These are phyloP conservation scores for Stereocaulon alpinum DNA, from an alignment of 495 filamentous ascomycete genomes.

Conservation along the genomic window DNA sequence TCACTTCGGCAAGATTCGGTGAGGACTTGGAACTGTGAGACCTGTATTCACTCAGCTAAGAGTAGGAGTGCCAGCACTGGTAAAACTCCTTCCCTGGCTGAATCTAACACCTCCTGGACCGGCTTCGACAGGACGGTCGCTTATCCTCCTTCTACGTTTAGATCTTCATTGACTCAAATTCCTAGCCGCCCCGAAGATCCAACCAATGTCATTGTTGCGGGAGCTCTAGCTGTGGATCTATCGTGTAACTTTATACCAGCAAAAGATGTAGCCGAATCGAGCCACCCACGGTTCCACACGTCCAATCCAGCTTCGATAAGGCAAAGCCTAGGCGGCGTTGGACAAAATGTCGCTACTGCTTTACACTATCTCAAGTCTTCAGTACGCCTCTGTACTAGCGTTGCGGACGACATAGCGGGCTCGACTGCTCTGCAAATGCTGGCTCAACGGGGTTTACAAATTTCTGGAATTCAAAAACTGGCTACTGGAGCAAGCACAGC, in stretches of 20 bases:
- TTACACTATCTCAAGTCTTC: slow-evolving; percentile 50
- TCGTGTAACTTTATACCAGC: slow-evolving; percentile 63
- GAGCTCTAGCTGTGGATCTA: slow-evolving; percentile 79
- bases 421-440: slow-evolving; percentile 55
- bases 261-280: slow-evolving; percentile 21
- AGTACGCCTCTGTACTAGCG: slow-evolving; percentile 60
- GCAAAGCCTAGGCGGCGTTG: slow-evolving; percentile 86
- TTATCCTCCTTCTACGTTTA: not conserved
- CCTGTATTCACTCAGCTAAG: slow-evolving; percentile 1
- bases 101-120: not conserved
- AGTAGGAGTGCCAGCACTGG: not conserved
- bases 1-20: slow-evolving; percentile 27
- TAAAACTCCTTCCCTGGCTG: not conserved
- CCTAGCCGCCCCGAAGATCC: slow-evolving; percentile 7
- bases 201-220: slow-evolving; percentile 71
- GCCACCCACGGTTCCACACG: slow-evolving; percentile 54
- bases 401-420: slow-evolving; percentile 70
- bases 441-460: slow-evolving; percentile 50
- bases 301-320: slow-evolving; percentile 76
- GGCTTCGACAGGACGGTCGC: not conserved
- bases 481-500: slow-evolving; percentile 53
- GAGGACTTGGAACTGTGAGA: slow-evolving; percentile 21
- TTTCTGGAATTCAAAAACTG: slow-evolving; percentile 49
- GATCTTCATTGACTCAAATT: not conserved
- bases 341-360: slow-evolving; percentile 81